These are phyloP conservation scores for Leccinum solheimii DNA, from an alignment of 1,284 basidiomycete species.

Conservation along the genomic window DNA sequence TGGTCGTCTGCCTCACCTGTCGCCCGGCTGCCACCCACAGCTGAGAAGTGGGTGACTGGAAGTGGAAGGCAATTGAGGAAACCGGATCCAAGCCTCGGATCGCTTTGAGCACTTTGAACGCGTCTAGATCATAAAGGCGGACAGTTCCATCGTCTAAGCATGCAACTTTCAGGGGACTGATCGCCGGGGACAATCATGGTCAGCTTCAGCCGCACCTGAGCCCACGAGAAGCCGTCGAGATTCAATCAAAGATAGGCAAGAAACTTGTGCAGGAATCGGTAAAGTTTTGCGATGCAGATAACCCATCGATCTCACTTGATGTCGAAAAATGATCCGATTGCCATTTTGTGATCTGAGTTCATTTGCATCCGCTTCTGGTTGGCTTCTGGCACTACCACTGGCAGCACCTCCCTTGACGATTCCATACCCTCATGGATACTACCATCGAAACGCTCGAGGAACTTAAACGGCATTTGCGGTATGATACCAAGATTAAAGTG, in stretches of 20 bases:
- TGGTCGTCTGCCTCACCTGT: slow-evolving; percentile 41
- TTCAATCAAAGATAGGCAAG: slow-evolving; percentile 47
- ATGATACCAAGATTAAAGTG: slow-evolving; percentile 89
- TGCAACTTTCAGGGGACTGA: slow-evolving; percentile 1
- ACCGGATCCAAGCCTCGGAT: slow-evolving; percentile 59
- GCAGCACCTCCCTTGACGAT: background rate
- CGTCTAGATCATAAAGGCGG: slow-evolving; percentile 62
- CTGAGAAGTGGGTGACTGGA: slow-evolving; percentile 41
- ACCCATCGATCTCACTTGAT: background rate
- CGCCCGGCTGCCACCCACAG: slow-evolving; percentile 65
- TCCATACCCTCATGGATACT: slow-evolving; percentile 16
- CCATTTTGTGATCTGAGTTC: too few relatives aligned
- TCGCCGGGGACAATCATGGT: background rate
- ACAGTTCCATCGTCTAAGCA: slow-evolving; percentile 65
- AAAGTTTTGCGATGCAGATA: slow-evolving; percentile 26
- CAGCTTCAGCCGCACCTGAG: slow-evolving; percentile 43
- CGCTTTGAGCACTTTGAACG: slow-evolving; percentile 62
- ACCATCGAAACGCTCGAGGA: slow-evolving; percentile 50
- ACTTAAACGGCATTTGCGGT: slow-evolving; percentile 53
- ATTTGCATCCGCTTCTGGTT: too few relatives aligned
- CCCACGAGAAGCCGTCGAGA: slow-evolving; percentile 51
- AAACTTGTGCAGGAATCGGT: slow-evolving; percentile 46
- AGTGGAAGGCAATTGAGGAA: slow-evolving; percentile 55
- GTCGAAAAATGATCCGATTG: too few relatives aligned
- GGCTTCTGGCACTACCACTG: background rate